Evolutionary conservation across 108 stramenopile genomes (phyloP).

Genomic region (Hondaea fermentalgiana): DNA sequence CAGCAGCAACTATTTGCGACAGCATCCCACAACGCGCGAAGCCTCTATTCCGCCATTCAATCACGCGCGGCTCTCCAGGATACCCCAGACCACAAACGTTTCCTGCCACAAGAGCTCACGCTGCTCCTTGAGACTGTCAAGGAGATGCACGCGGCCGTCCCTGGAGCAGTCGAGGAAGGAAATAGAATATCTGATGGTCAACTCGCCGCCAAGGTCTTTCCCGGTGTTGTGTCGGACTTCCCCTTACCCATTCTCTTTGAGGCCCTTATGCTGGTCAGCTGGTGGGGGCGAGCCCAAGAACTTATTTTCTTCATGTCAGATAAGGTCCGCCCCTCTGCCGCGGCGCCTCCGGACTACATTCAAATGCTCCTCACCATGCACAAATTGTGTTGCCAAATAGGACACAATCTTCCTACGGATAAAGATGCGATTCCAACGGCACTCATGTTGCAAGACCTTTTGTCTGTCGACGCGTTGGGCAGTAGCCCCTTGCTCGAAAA

Average conservation of each 20-base stretch:
- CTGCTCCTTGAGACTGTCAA: background rate
- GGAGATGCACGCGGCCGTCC: background rate
- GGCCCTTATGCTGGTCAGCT: background rate
- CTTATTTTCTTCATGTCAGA: background rate
- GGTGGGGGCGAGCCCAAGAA: background rate
- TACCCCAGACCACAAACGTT: background rate
- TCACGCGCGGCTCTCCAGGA: background rate
- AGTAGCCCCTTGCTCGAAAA: too few species aligned
- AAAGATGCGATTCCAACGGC: background rate
- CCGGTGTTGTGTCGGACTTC: background rate
- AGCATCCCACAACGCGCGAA: background rate
- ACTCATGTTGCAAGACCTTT: background rate
- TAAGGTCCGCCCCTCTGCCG: background rate
- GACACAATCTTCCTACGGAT: background rate
- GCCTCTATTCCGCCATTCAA: background rate
- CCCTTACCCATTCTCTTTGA: background rate
- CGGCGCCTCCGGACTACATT: background rate
- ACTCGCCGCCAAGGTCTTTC: background rate
- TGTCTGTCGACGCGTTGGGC: too few species aligned
- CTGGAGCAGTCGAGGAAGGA: background rate
- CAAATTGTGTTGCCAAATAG: background rate
- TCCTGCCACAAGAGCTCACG: background rate
- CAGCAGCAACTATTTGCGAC: background rate
- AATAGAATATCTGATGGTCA: background rate
- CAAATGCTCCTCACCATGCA: background rate